Evolutionary conservation across 257 asterid genomes (phyloP).

Genomic region (Penstemon newberryi): DNA sequence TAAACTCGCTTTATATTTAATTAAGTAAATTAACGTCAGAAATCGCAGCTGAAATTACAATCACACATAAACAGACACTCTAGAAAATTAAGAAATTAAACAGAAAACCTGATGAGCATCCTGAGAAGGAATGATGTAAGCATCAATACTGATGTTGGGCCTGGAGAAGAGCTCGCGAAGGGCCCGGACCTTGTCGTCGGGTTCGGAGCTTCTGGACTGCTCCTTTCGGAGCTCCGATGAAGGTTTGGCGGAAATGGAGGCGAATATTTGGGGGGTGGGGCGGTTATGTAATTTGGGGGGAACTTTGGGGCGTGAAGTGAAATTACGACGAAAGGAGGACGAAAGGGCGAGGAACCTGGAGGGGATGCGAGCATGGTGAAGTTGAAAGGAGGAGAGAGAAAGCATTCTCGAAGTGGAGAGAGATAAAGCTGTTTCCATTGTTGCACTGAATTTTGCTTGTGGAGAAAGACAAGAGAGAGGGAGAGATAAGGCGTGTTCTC

Average conservation of each 20-base stretch:
- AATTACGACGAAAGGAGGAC: constrained; percentile 44
- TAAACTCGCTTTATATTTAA: constrained; percentile 77
- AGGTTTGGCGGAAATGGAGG: constrained; percentile 81
- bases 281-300: constrained; percentile 30
- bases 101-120: constrained; percentile 88
- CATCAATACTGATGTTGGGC: constrained; percentile 72
- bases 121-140: constrained; percentile 93
- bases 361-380: constrained; percentile 36
- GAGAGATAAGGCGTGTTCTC: neutral
- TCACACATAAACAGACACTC: neutral
- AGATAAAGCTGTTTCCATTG: constrained; percentile 24
- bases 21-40: constrained; percentile 20
- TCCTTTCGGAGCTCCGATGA: constrained; percentile 74
- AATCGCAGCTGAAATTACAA: neutral
- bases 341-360: constrained; percentile 38
- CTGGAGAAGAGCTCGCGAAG: constrained; percentile 69
- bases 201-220: constrained; percentile 33
- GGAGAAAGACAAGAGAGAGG: neutral
- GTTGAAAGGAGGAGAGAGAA: constrained; percentile 41
- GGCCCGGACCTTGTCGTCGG: constrained; percentile 65
- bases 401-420: constrained; percentile 40
- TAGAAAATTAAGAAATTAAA: neutral
- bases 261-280: constrained; percentile 42
- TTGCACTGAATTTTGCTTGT: neutral
- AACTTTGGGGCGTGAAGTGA: constrained; percentile 39